phyloP scores from a whole-genome alignment of 306 rosid genomes.

The Cucurbita maxima region DNA sequence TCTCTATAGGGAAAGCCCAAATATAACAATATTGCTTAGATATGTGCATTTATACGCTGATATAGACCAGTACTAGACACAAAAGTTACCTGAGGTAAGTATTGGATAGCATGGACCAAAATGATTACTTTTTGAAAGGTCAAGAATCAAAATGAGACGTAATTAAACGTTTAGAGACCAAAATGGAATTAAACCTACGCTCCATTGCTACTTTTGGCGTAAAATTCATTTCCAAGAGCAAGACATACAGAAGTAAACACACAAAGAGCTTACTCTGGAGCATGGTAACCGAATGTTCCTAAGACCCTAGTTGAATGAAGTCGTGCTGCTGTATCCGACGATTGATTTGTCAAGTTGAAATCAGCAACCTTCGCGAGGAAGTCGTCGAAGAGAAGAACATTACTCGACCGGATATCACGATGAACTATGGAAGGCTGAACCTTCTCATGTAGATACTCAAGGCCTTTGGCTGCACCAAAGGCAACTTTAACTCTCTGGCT shows the following conservation, averaged over 20 bases:
- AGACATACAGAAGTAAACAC: neutral
- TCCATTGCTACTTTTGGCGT: neutral
- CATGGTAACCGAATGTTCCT: conserved; percentile 97
- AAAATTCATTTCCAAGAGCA: neutral
- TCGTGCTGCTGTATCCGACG: conserved; percentile 84
- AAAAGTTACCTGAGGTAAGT: too few relatives aligned
- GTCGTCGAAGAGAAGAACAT: conserved; percentile 70
- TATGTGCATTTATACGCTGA: neutral
- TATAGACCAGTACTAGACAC: neutral
- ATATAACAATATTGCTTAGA: neutral
- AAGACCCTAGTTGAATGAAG: conserved; percentile 92
- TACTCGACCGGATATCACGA: conserved; percentile 88
- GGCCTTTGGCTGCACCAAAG: conserved; percentile 89
- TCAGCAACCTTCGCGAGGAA: conserved; percentile 67
- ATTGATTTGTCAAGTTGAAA: conserved; percentile 77
- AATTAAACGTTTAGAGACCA: neutral
- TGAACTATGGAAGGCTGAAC: conserved; percentile 83
- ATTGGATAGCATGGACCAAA: neutral
- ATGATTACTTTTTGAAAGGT: neutral
- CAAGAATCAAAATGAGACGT: neutral
- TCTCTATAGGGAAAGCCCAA: too few relatives aligned
- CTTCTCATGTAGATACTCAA: conserved; percentile 85
- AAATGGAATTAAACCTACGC: neutral
- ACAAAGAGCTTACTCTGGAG: conserved; percentile 68
- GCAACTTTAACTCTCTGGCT: conserved; percentile 78